Evolutionary conservation across 208 protist genomes (phyloP).

Genomic region (Vickermania ingenoplastis): DNA sequence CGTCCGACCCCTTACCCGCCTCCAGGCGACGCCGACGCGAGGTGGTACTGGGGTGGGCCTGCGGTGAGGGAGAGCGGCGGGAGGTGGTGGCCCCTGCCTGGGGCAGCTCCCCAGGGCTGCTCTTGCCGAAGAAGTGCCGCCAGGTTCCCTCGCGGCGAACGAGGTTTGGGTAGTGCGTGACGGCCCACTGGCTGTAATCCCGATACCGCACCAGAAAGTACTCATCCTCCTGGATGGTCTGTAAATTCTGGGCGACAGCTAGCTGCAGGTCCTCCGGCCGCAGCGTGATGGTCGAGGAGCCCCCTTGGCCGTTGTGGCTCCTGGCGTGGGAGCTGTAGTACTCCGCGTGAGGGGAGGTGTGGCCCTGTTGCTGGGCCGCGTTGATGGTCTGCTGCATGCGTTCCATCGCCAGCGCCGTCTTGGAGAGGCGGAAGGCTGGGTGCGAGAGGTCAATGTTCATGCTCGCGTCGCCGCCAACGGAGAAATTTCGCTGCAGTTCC

Average conservation of each 20-base stretch:
- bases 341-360: not conserved
- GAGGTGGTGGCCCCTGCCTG: not conserved
- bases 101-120: not conserved
- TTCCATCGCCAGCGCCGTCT: slow-evolving; percentile 61
- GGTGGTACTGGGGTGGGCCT: not conserved
- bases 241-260: slow-evolving; percentile 38
- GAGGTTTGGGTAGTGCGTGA: slow-evolving; percentile 33
- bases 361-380: slow-evolving; percentile 11
- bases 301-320: not conserved
- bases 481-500: slow-evolving; percentile 75
- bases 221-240: slow-evolving; percentile 65
- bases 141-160: slow-evolving; percentile 29
- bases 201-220: slow-evolving; percentile 80
- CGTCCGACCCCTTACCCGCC: not conserved
- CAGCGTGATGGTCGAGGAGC: slow-evolving; percentile 18
- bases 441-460: slow-evolving; percentile 73
- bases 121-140: slow-evolving; percentile 31
- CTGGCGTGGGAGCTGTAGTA: not conserved
- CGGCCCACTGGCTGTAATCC: slow-evolving; percentile 71
- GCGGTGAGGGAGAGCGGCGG: not conserved
- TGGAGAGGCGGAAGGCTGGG: slow-evolving; percentile 66
- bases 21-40: not conserved
- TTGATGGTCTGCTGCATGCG: slow-evolving; percentile 50
- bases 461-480: slow-evolving; percentile 30
- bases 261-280: slow-evolving; percentile 43